Percentiles rank a stretch among this genome's conserved stretches.
Evolutionary conservation across 2,329 filamentous ascomycete species (phyloP).

Genomic region (Paradendryphiella salina): DNA sequence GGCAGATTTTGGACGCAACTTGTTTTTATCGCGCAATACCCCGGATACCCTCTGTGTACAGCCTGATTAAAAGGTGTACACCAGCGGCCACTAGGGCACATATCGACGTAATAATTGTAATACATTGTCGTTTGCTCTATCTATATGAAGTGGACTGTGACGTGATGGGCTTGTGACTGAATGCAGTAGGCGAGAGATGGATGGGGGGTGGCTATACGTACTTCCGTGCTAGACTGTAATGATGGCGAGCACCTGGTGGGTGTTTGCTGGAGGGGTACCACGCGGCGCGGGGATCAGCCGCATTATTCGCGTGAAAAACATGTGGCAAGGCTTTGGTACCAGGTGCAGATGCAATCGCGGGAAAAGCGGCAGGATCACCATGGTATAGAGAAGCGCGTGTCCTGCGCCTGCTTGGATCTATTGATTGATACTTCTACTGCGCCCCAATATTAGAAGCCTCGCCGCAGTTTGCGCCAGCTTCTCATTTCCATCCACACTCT

Average conservation of each 20-base stretch:
- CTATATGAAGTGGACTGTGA: background rate
- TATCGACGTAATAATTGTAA: slow-evolving; percentile 48
- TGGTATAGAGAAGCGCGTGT: slow-evolving; percentile 5
- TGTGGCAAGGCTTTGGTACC: slow-evolving; percentile 8
- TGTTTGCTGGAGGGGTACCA: background rate
- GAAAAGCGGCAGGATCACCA: slow-evolving; percentile 2
- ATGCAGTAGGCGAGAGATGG: background rate
- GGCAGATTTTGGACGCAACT: slow-evolving; percentile 21
- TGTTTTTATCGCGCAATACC: slow-evolving; percentile 48
- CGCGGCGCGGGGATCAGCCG: background rate
- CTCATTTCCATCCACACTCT: background rate
- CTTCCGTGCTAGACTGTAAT: too few species aligned
- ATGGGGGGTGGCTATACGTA: background rate
- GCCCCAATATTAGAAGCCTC: background rate
- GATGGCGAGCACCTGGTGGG: too few species aligned
- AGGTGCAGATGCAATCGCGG: slow-evolving; percentile 4
- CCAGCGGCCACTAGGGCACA: slow-evolving; percentile 49
- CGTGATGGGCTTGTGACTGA: background rate
- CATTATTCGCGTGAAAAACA: background rate
- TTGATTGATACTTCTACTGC: slow-evolving; percentile 8
- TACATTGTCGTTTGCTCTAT: slow-evolving; percentile 30
- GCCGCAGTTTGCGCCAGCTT: background rate
- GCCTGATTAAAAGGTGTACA: slow-evolving; percentile 47
- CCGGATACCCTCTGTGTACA: slow-evolving; percentile 49
- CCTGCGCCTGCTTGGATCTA: slow-evolving; percentile 8